Evolutionary conservation across 202 grass and related monocot genomes (phyloP).

Genomic region (Carex sylvatica): DNA sequence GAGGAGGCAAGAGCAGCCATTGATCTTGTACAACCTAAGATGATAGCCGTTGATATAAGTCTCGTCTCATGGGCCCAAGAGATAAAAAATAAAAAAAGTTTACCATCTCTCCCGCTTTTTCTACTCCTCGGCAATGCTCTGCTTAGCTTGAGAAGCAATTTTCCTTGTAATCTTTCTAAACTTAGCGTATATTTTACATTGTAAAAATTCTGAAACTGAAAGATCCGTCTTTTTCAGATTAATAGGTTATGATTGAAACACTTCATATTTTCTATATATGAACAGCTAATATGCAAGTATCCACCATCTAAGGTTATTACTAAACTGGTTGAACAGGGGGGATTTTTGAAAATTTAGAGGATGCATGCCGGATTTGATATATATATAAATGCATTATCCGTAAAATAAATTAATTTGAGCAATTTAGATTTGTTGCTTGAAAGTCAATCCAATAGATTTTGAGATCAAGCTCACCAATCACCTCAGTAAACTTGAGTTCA

Average conservation of each 20-base stretch:
- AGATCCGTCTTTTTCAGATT: too few relatives aligned
- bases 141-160: not conserved
- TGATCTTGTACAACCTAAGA: slow-evolving; percentile 62
- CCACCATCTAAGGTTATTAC: too few relatives aligned
- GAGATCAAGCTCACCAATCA: not conserved
- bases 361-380: not conserved
- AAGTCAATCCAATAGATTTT: not conserved
- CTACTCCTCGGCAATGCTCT: slow-evolving; percentile 36
- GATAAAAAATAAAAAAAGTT: slow-evolving; percentile 16
- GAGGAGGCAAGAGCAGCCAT: slow-evolving; percentile 64
- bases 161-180: slow-evolving; percentile 11
- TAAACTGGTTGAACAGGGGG: not conserved
- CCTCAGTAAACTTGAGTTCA: too few relatives aligned
- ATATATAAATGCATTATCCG: not conserved
- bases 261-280: too few relatives aligned
- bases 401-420: not conserved
- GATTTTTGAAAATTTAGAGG: not conserved
- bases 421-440: not conserved
- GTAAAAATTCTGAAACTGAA: not conserved
- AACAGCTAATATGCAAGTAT: too few relatives aligned
- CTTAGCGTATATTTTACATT: not conserved
- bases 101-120: slow-evolving; percentile 42
- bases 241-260: too few relatives aligned
- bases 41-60: slow-evolving; percentile 42
- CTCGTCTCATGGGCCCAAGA: slow-evolving; percentile 42